Evolutionary conservation across 345 rosid species (phyloP), one percentile per base, ranked within the genome.

Genomic region (Aurinia saxatilis): DNA sequence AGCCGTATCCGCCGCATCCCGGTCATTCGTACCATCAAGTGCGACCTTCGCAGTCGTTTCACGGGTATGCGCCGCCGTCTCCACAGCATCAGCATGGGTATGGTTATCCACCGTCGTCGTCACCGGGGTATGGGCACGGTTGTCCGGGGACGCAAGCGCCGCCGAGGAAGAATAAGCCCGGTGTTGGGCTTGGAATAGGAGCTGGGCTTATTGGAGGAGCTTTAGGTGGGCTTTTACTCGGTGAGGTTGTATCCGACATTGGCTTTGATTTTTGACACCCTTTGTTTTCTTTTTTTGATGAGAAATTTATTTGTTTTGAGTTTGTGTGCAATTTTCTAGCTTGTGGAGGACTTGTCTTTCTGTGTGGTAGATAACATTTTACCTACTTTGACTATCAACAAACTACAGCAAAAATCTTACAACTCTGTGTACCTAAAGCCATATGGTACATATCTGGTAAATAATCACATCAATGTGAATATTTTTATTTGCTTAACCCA

Each of bases 131-230:
- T 15, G 81, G 76, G 15, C 65, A 77, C 53, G 75, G 73, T 45
- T 51, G 60, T 58, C 80, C 78, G 4, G 69, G 70, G 19, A 74
- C 82, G 57, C 82, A 75, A 8, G 2, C 7, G 49, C 73, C 53
- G 17, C 70, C 51, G 3, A 79, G 74, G 74, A 87, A 77, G 78
- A 88, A 75, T 21, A 83, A 79, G 10, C 13, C 80, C 5, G 61
- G 75, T 27, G 0, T 63, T 55, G 74, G 74, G 64, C 35, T 71
- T 79, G 90, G 95, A 29, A 13, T 83, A 27, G 95, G 95, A 34
- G 84, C 88, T 2, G 93, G 96, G 31, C 65, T 91, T 78, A 16
- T 84, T 0, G 93, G 97, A 39, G 97, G 95, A 55, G 73, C 77
- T 13, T 39, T 91, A 6, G 91, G 98, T 18, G 96, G 96, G 57